Conservation (phyloP, 2,329 filamentous ascomycete species). For the Emergomyces africanus region DNA sequence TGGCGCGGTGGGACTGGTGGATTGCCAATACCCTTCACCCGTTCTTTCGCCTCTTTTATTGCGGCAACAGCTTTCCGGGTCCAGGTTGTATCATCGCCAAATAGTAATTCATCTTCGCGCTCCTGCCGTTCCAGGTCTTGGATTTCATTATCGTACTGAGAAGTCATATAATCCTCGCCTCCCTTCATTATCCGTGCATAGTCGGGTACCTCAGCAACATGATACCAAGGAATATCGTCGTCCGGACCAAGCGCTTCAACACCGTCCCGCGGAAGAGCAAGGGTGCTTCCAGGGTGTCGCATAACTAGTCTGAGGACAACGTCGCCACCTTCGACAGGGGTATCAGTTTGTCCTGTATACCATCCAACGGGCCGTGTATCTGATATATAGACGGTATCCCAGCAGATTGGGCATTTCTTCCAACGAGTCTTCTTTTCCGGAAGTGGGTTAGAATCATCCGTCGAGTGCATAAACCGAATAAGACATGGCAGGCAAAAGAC, state of each 20-base stretch:
- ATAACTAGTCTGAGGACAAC: constrained; percentile 80
- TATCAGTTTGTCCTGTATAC: constrained; percentile 68
- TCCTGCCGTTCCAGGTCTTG: constrained; percentile 61
- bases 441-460: constrained; percentile 49
- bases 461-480: constrained; percentile 87
- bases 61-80: constrained; percentile 67
- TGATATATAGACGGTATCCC: constrained; percentile 82
- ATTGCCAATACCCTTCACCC: constrained; percentile 53
- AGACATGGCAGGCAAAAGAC: constrained; percentile 92
- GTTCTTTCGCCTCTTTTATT: constrained; percentile 65
- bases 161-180: constrained; percentile 71
- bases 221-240: constrained; percentile 86
- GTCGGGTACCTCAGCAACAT: constrained; percentile 84
- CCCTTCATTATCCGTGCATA: constrained; percentile 95
- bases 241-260: constrained; percentile 40
- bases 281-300: constrained; percentile 64
- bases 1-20: constrained; percentile 43
- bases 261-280: constrained; percentile 76
- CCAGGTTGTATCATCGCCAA: constrained; percentile 89
- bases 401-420: constrained; percentile 95
- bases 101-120: constrained; percentile 80
- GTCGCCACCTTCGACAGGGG: constrained; percentile 69
- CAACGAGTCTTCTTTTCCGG: constrained; percentile 61
- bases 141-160: constrained; percentile 71
- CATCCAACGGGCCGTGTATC: constrained; percentile 83